phyloP scores from a whole-genome alignment of 2,329 filamentous ascomycete genomes.

The Pseudogymnoascus pannorum region DNA sequence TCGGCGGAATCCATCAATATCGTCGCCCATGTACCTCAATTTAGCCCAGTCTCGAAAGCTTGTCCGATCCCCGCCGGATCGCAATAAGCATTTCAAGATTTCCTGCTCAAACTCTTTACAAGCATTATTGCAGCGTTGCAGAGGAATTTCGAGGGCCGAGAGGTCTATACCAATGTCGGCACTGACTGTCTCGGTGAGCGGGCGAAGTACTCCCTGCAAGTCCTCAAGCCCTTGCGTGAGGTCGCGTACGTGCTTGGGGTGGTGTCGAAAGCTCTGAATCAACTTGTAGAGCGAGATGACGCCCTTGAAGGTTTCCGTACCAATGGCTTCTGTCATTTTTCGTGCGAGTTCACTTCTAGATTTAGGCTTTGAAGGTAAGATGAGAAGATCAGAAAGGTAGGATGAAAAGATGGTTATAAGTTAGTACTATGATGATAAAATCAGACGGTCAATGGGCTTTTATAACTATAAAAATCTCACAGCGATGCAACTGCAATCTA shows the following conservation, averaged over 20 bases:
- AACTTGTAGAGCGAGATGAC: conserved; percentile 31
- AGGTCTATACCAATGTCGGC: conserved; percentile 25
- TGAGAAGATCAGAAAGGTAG: neutral
- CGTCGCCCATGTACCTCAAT: conserved; percentile 37
- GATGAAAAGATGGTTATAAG: neutral
- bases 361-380: neutral
- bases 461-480: neutral
- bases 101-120: conserved; percentile 36
- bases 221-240: conserved; percentile 36
- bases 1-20: conserved; percentile 35
- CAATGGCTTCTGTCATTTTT: neutral
- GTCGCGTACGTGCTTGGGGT: conserved; percentile 33
- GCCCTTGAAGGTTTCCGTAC: neutral
- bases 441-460: neutral
- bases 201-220: conserved; percentile 31
- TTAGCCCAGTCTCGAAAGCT: conserved; percentile 41
- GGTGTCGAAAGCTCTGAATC: conserved; percentile 32
- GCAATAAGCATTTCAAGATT: conserved; percentile 30
- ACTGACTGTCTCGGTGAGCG: conserved; percentile 24
- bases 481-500: neutral
- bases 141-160: conserved; percentile 30
- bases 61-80: conserved; percentile 28
- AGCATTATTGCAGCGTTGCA: conserved; percentile 35
- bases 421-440: neutral
- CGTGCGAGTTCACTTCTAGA: neutral